Percentiles rank a stretch among this genome's conserved stretches.
These are phyloP conservation scores for Hortiboletus campestris DNA, from an alignment of 768 basidiomycete genomes.

Conservation along the genomic window DNA sequence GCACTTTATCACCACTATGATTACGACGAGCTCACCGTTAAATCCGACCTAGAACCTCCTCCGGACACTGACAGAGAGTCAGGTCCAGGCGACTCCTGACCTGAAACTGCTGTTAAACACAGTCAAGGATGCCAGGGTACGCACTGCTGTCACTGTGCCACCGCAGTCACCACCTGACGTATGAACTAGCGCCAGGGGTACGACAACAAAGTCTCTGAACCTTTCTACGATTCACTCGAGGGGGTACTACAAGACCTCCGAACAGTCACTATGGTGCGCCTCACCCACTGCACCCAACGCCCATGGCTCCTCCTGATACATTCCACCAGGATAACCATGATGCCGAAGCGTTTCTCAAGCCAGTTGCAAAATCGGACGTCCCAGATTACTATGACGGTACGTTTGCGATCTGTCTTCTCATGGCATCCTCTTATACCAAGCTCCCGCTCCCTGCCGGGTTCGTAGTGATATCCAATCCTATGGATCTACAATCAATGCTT, in stretches of 20 bases:
- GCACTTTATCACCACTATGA: neutral
- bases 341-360: slow-evolving; percentile 90
- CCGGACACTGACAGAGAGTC: slow-evolving; percentile 78
- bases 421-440: slow-evolving; percentile 1
- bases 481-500: slow-evolving; percentile 93
- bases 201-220: slow-evolving; percentile 75
- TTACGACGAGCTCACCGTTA: slow-evolving; percentile 1
- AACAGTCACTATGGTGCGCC: slow-evolving; percentile 63
- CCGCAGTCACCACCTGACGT: slow-evolving; percentile 20
- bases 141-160: slow-evolving; percentile 34
- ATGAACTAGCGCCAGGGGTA: slow-evolving; percentile 42
- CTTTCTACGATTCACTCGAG: slow-evolving; percentile 93
- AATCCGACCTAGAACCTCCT: slow-evolving; percentile 69
- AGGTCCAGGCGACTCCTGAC: slow-evolving; percentile 64
- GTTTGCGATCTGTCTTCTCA: slow-evolving; percentile 25
- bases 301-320: slow-evolving; percentile 30
- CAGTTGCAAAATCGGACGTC: slow-evolving; percentile 85
- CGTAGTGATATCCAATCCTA: slow-evolving; percentile 87
- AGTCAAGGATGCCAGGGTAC: slow-evolving; percentile 86
- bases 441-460: neutral
- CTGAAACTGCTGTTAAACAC: slow-evolving; percentile 78
- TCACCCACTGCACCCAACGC: slow-evolving; percentile 7
- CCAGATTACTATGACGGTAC: slow-evolving; percentile 92
- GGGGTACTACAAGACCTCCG: slow-evolving; percentile 84
- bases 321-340: slow-evolving; percentile 73